Percentiles rank a stretch among this genome's conserved stretches.
Evolutionary conservation across 1,284 basidiomycete genomes (phyloP).

Genomic region (Termitomyces sp.): DNA sequence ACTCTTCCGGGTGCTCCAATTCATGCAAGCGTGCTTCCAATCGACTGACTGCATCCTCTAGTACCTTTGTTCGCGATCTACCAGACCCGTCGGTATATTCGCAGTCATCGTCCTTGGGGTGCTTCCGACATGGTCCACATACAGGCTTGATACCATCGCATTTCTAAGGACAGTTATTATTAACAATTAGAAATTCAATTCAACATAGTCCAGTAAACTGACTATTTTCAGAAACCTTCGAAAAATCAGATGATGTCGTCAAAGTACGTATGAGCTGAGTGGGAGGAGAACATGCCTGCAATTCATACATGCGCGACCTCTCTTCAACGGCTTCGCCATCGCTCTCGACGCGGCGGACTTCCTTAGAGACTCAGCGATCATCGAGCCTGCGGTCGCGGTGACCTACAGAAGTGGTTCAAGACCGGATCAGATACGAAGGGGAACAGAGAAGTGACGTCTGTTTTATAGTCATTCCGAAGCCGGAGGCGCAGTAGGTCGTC

Average conservation of each 20-base stretch:
- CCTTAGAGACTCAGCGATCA: conserved; percentile 26
- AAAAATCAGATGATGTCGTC: not conserved
- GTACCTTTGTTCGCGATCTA: conserved; percentile 36
- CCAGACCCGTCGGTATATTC: conserved; percentile 42
- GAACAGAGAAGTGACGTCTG: conserved; percentile 7
- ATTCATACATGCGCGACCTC: conserved; percentile 41
- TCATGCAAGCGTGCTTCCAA: conserved; percentile 39
- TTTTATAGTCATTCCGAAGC: conserved; percentile 17
- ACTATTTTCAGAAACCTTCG: conserved; percentile 57
- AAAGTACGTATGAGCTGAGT: not conserved
- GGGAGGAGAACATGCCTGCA: conserved; percentile 31
- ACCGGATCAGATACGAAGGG: conserved; percentile 28
- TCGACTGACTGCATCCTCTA: conserved; percentile 38
- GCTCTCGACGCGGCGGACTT: conserved; percentile 17
- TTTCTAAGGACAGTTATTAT: conserved; percentile 28
- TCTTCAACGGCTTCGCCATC: conserved; percentile 31
- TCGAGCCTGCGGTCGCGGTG: conserved; percentile 23
- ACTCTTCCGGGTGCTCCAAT: conserved; percentile 39
- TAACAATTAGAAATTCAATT: not conserved
- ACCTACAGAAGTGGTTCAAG: conserved; percentile 20
- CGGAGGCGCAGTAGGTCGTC: conserved; percentile 9
- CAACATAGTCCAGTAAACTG: conserved; percentile 16
- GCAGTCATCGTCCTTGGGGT: conserved; percentile 41
- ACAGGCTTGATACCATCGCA: conserved; percentile 41
- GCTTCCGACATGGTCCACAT: conserved; percentile 37